Evolutionary conservation across 108 stramenopile species (phyloP).

Genomic region (Nitzschia inconspicua): DNA sequence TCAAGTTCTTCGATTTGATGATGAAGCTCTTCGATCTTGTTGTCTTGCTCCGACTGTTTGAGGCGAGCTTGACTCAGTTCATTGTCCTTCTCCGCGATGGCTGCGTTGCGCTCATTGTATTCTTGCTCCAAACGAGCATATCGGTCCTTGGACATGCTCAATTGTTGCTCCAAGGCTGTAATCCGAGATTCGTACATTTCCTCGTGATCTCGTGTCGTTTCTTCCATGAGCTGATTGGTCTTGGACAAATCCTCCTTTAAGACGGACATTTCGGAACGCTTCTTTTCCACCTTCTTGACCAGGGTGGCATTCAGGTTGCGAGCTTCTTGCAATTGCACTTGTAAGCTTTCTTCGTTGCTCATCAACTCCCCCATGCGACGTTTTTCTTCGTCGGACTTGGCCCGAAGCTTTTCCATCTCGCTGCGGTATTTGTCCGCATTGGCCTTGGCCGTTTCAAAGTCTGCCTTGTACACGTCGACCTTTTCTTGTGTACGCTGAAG

Average conservation of each 20-base stretch:
- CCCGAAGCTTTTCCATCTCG: slow-evolving; percentile 12
- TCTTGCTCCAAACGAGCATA: slow-evolving; percentile 16
- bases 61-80: slow-evolving; percentile 14
- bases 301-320: slow-evolving; percentile 25
- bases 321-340: slow-evolving; percentile 33
- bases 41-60: slow-evolving; percentile 12
- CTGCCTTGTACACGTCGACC: slow-evolving; percentile 29
- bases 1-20: slow-evolving; percentile 10
- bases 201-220: slow-evolving; percentile 18
- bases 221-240: slow-evolving; percentile 7
- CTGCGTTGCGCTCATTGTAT: slow-evolving; percentile 12
- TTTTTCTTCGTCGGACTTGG: slow-evolving; percentile 11
- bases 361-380: slow-evolving; percentile 7
- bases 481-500: slow-evolving; percentile 27
- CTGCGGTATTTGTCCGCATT: slow-evolving; percentile 14
- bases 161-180: slow-evolving; percentile 18
- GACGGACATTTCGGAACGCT: slow-evolving; percentile 21
- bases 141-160: slow-evolving; percentile 20
- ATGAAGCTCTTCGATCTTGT: slow-evolving; percentile 19
- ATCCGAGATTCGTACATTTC: slow-evolving; percentile 26
- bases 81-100: slow-evolving; percentile 10
- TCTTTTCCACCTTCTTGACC: slow-evolving; percentile 34
- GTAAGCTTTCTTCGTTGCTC: slow-evolving; percentile 24
- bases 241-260: slow-evolving; percentile 26
- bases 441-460: slow-evolving; percentile 14